Evolutionary conservation across 257 asterid genomes (phyloP).

Genomic region (Linderniella brevidens): DNA sequence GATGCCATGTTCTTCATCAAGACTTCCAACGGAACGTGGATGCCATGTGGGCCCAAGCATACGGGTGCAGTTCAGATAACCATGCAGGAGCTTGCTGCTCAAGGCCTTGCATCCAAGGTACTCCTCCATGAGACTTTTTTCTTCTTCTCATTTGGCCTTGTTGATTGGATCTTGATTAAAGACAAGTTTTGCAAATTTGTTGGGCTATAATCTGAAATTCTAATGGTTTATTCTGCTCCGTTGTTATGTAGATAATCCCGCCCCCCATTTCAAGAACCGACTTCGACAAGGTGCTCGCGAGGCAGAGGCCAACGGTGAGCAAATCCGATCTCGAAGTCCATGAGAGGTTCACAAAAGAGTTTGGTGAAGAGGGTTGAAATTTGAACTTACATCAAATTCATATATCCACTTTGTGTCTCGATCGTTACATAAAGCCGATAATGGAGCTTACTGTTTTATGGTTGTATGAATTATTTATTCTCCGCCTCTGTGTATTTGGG

Average conservation of each 20-base stretch:
- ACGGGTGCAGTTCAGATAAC: constrained; percentile 63
- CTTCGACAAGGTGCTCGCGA: constrained; percentile 26
- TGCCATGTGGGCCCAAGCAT: constrained; percentile 94
- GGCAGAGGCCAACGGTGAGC: constrained; percentile 28
- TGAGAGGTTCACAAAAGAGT: constrained; percentile 28
- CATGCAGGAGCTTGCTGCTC: constrained; percentile 74
- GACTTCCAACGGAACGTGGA: constrained; percentile 43
- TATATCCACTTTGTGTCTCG: no score
- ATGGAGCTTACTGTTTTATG: no score
- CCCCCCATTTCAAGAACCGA: constrained; percentile 81
- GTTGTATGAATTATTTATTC: no score
- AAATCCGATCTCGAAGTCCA: constrained; percentile 29
- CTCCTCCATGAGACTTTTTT: neutral
- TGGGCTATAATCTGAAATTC: no score
- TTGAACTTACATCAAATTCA: no score
- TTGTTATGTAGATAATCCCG: constrained; percentile 55
- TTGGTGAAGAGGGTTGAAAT: constrained; percentile 31
- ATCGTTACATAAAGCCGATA: no score
- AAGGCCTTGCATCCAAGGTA: constrained; percentile 85
- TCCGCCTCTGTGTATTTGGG: no score
- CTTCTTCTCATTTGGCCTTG: neutral
- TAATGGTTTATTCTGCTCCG: constrained; percentile 22
- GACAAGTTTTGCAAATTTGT: no score
- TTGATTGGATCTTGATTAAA: neutral
- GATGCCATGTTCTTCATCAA: constrained; percentile 75